phyloP scores from a whole-genome alignment of 495 filamentous ascomycete genomes.

The Elaphomyces granulatus region DNA sequence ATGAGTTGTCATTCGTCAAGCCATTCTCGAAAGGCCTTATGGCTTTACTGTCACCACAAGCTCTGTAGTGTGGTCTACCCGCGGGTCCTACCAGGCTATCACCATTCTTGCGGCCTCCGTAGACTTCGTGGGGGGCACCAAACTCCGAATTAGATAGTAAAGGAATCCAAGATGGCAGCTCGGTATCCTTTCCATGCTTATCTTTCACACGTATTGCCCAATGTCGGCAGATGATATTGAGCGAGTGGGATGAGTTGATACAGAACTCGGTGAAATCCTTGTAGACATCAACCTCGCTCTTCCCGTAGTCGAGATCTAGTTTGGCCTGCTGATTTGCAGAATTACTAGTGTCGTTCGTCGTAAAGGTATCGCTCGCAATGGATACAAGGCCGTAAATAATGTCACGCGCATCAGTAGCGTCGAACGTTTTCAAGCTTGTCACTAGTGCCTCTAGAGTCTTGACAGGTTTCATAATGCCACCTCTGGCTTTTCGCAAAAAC shows the following conservation, averaged over 20 bases:
- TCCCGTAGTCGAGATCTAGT: constrained; percentile 3
- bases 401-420: not conserved
- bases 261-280: constrained; percentile 1
- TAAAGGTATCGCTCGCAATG: no score
- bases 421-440: not conserved
- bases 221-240: constrained; percentile 2
- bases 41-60: no score
- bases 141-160: no score
- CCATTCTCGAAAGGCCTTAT: no score
- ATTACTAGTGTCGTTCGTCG: no score
- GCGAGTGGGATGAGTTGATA: constrained; percentile 1
- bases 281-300: constrained; percentile 1
- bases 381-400: not conserved
- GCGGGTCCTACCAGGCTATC: no score
- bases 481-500: constrained; percentile 1
- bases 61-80: no score
- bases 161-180: constrained; percentile 1
- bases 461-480: not conserved
- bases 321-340: no score
- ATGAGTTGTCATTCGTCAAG: no score
- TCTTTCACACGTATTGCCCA: not conserved
- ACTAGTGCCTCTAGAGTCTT: constrained; percentile 2
- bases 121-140: no score
- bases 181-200: not conserved
- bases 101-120: no score